Evolutionary conservation across 1,284 basidiomycete species (phyloP).

Genomic region (Salmacisia buchloeana): DNA sequence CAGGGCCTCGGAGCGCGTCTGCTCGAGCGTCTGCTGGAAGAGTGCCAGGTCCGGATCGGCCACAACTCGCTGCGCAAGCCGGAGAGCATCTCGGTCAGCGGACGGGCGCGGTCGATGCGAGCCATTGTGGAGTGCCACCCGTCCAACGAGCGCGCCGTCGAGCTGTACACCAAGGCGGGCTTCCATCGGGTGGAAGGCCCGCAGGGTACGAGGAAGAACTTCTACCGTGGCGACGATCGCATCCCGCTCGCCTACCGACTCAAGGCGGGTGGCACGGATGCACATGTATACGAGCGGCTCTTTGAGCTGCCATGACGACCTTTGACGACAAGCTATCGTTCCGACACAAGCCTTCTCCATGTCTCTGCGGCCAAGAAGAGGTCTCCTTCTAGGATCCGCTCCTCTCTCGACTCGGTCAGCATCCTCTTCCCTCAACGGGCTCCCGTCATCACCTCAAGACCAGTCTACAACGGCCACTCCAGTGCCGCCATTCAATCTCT

Average conservation of each 20-base stretch:
- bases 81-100: slow-evolving; percentile 2
- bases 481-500: too few relatives aligned
- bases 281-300: slow-evolving; percentile 23
- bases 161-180: slow-evolving; percentile 24
- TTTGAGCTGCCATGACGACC: neutral
- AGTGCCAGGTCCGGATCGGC: slow-evolving; percentile 18
- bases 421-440: too few relatives aligned
- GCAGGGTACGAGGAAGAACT: slow-evolving; percentile 18
- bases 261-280: slow-evolving; percentile 33
- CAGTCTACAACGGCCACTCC: too few relatives aligned
- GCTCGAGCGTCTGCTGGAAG: slow-evolving; percentile 24
- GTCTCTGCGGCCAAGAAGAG: too few relatives aligned
- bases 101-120: neutral
- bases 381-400: too few relatives aligned
- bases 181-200: slow-evolving; percentile 17
- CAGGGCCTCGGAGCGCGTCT: slow-evolving; percentile 37
- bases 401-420: too few relatives aligned
- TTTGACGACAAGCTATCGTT: too few relatives aligned
- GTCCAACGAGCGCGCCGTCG: slow-evolving; percentile 25
- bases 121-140: slow-evolving; percentile 33
- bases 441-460: too few relatives aligned
- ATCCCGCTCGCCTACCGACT: slow-evolving; percentile 27
- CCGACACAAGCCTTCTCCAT: too few relatives aligned
- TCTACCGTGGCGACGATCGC: slow-evolving; percentile 33
- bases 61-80: slow-evolving; percentile 2